Conservation (phyloP, 2,329 filamentous ascomycete species). For the Mycosphaerella sp. region DNA sequence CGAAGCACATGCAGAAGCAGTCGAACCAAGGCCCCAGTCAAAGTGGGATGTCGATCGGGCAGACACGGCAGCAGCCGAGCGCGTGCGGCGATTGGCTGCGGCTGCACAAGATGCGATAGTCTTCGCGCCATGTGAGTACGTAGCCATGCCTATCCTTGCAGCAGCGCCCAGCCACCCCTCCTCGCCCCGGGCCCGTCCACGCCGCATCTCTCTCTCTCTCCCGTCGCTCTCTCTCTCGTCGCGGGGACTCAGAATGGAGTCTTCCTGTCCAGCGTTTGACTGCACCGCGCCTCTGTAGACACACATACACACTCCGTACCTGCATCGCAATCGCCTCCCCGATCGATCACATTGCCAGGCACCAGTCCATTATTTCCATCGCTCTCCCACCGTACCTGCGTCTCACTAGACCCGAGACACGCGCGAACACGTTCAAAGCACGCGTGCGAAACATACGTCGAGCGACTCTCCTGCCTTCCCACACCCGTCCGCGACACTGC, state of each 20-base stretch:
- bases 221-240: neutral
- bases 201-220: neutral
- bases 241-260: neutral
- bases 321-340: neutral
- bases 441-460: slow-evolving; percentile 7
- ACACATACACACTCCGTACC: neutral
- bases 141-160: neutral
- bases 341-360: neutral
- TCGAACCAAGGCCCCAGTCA: neutral
- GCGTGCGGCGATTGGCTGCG: neutral
- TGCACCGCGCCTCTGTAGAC: neutral
- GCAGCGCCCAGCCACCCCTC: slow-evolving; percentile 8
- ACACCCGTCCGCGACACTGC: slow-evolving; percentile 1
- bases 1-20: neutral
- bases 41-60: neutral
- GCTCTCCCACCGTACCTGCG: neutral
- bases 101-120: neutral
- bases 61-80: neutral
- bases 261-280: neutral
- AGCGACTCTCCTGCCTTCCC: neutral
- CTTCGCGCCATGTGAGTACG: neutral
- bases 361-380: neutral
- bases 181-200: neutral
- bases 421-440: slow-evolving; percentile 7
- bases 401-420: slow-evolving; percentile 4